Evolutionary conservation across 768 basidiomycete species (phyloP), one percentile per base, ranked within the genome.

Genomic region (Myochromella boudieri): DNA sequence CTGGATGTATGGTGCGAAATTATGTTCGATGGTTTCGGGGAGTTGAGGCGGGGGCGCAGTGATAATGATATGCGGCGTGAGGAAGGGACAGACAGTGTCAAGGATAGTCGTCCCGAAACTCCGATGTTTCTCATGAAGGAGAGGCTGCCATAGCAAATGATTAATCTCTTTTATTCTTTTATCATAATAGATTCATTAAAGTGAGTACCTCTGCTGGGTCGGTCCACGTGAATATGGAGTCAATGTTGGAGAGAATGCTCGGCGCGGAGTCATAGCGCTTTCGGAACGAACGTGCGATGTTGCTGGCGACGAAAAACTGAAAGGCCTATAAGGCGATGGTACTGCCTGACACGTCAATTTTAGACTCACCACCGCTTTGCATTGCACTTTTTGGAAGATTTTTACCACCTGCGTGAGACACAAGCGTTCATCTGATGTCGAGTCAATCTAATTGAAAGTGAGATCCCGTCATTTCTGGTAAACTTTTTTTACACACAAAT

Each of bases 151-250:
- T 18, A 1, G 42, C n/a, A 28, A 45, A 28, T 34, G 8, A 17
- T 54, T 44, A 36, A 22, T 7, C 21, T 34, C 17, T 27, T 8
- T 51, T 32, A 39, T 25, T 10, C 25, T 37, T 25, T 28, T 11
- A 28, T 21, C 33, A 37, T n/a, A 40, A 6, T 9, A 31, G 29
- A 28, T 25, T 15, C 4, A 7, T 18, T n/a, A 4, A 9, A 45
- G 38, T 41, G 52, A 63, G 55, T 59, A 77, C 78, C 63, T 75
- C 70, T 24, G 75, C 80, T 37, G 77, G 73, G 59, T 83, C 80
- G 21, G 60, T 61, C 80, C 80, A 83, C 31, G 48, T 46, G 56
- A 70, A 80, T 5, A 69, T 63, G 34, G 56, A 60, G 42, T 79
- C 77, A 24, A 72, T 41, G 5, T 57, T 47, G 20, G 51, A 54